These are phyloP conservation scores for Metarhizium brunneum DNA, from an alignment of 2,329 filamentous ascomycete species.

Conservation along the genomic window DNA sequence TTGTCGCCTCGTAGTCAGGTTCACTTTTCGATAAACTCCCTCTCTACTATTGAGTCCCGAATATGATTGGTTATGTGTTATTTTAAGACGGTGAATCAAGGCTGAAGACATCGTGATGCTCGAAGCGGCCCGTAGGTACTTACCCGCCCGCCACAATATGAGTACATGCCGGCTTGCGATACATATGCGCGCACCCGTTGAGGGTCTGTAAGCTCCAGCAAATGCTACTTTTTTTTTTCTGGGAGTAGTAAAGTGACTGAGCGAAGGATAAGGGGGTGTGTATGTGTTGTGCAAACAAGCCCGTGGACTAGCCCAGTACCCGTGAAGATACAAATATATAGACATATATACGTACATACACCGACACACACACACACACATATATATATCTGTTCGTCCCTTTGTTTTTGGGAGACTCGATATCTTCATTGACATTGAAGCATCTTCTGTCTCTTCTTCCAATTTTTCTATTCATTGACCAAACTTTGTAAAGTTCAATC, in stretches of 20 bases:
- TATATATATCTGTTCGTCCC: not conserved
- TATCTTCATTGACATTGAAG: not conserved
- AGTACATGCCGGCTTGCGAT: not conserved
- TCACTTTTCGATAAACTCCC: not conserved
- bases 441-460: not conserved
- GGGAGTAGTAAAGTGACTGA: not conserved
- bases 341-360: not conserved
- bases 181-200: not conserved
- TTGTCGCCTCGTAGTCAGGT: not conserved
- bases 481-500: not conserved
- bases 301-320: not conserved
- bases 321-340: not conserved
- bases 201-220: not conserved
- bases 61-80: not conserved
- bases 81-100: not conserved
- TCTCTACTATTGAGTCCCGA: not conserved
- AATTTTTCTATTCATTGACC: not conserved
- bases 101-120: not conserved
- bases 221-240: not conserved
- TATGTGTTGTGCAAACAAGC: not conserved
- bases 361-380: too few species aligned
- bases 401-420: not conserved
- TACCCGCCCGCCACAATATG: not conserved
- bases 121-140: not conserved
- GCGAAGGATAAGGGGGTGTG: not conserved